A percentile compares a stretch with the other conserved stretches of the same genome.
Evolutionary conservation across 805 yeast species (phyloP).

Genomic region (Grigorovia jiainica): DNA sequence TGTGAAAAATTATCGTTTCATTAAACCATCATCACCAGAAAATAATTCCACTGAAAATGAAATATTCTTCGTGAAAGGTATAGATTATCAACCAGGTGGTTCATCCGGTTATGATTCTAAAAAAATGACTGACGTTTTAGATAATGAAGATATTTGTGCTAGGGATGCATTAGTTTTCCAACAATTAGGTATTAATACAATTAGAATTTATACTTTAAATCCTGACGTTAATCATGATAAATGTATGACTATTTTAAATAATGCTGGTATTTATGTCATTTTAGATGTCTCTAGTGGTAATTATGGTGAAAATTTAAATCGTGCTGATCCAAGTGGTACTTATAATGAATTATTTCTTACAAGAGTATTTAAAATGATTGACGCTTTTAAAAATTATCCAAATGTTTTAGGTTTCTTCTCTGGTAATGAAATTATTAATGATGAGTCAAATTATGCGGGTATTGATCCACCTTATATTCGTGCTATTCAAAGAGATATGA

Average conservation of each 20-base stretch:
- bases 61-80: conserved; percentile 74
- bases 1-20: conserved; percentile 47
- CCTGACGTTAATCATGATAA: conserved; percentile 83
- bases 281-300: conserved; percentile 78
- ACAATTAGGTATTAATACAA: conserved; percentile 74
- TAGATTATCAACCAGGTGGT: conserved; percentile 93
- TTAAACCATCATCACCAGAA: conserved; percentile 38
- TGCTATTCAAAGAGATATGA: conserved; percentile 89
- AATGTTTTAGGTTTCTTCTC: conserved; percentile 82
- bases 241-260: conserved; percentile 82
- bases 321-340: conserved; percentile 59
- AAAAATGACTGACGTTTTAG: conserved; percentile 50
- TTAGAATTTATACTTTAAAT: conserved; percentile 73
- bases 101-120: conserved; percentile 43
- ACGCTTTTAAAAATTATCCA: conserved; percentile 75
- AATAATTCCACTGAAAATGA: conserved; percentile 33
- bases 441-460: conserved; percentile 47
- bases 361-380: conserved; percentile 77
- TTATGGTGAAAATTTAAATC: conserved; percentile 54
- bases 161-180: conserved; percentile 75
- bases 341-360: conserved; percentile 63
- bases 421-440: conserved; percentile 89
- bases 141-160: conserved; percentile 59
- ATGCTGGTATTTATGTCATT: conserved; percentile 84
- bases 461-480: conserved; percentile 71